Base-by-base conservation (phyloP, 164 flowering plant species). In the Brasenia schreberi region DNA sequence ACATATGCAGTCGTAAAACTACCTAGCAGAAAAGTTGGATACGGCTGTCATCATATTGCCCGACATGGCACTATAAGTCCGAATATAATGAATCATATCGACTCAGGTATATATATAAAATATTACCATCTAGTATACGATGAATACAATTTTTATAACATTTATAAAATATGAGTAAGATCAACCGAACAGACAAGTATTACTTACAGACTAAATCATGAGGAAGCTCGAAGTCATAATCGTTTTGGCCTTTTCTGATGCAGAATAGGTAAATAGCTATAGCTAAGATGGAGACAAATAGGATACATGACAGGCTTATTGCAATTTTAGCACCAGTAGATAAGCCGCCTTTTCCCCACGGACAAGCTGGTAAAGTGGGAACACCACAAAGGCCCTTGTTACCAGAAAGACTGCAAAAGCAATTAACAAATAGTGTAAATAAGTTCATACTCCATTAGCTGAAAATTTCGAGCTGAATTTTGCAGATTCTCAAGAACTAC, bases 331-430 rank as follows among this genome's bases (percentile, higher is more conserved):
- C 99, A 67, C 80, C 86, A 53, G 74, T 79, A 62, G 99, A 89
- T 71, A 95, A 74, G 65, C 84, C 77, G 11, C 84, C 85, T 70
- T 83, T 81, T 33, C 80, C 84, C 97, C 96, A 91, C 65, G 99
- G 87, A 71, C 97, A 95, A 53, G 79, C 71, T 4, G 97, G 97
- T 72, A 91, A 74, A 70, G 96, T 68, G 53, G 97, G 86, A 42
- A 82, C 92, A 16, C 99, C 99, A 68, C 97, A 95, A 67, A 95
- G 82, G 62, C 89, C 96, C 74, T 95, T 92, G 77, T 95, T 95
- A 18, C 85, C 83, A 67, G 89, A 83, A 42, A 93, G 84, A 74
- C 98, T 93, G 87, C 19, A 72, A 67, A 49, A 33, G 39, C 39
- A 33, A 33, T 33, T 33, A 33, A 33, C 39, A 33, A 33, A 33